A percentile compares a stretch with the other conserved stretches of the same genome.
These are phyloP conservation scores for Ammopiptanthus mongolicus DNA, from an alignment of 306 rosid genomes.

Conservation along the genomic window DNA sequence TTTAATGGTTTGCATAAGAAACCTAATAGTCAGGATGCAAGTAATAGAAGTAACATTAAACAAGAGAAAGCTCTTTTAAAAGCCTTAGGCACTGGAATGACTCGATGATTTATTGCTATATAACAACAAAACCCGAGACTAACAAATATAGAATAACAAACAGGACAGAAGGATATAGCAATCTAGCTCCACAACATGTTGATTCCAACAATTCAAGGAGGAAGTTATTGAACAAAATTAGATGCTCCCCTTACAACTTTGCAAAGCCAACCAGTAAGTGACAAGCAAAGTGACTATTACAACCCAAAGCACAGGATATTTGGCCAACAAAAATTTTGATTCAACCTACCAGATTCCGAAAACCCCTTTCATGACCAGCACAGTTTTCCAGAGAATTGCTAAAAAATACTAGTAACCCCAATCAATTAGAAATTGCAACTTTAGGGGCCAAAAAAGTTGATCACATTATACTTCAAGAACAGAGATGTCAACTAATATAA, in stretches of 20 bases:
- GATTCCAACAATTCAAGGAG: background rate
- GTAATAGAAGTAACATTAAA: background rate
- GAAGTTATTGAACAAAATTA: background rate
- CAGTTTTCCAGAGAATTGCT: background rate
- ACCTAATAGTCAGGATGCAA: background rate
- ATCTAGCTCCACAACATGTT: background rate
- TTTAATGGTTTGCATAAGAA: too few species aligned
- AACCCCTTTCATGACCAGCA: too few species aligned
- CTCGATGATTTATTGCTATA: background rate
- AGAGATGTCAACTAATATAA: too few species aligned
- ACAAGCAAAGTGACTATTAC: background rate
- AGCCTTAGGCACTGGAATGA: background rate
- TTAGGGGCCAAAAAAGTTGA: too few species aligned
- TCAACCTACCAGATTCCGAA: background rate
- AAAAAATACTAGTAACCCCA: too few species aligned
- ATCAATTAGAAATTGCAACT: too few species aligned
- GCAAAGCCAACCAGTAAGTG: background rate
- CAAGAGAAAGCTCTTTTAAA: background rate
- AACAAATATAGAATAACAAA: background rate
- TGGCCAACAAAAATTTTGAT: background rate
- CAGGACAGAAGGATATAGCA: background rate
- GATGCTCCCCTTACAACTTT: background rate
- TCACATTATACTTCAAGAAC: too few species aligned
- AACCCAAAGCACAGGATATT: background rate
- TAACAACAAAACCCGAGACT: background rate